Evolutionary conservation across 805 yeast species (phyloP).

Genomic region (Komagataella pastoris): DNA sequence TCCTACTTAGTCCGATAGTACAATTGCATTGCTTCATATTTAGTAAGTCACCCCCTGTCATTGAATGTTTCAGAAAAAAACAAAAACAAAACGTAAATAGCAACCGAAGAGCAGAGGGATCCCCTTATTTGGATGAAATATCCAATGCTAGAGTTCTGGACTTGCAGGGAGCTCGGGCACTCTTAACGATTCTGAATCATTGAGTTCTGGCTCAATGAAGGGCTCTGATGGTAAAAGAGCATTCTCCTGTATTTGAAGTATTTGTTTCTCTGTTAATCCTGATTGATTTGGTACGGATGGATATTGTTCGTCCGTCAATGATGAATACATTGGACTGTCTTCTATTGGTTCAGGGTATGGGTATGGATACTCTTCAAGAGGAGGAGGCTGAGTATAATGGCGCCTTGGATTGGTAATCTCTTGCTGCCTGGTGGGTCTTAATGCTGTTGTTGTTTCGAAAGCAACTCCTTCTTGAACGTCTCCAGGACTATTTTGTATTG

Average conservation of each 20-base stretch:
- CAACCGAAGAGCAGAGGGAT: neutral
- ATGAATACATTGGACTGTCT: neutral
- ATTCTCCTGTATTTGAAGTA: slow-evolving; percentile 37
- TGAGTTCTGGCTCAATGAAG: neutral
- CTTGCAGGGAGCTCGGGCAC: neutral
- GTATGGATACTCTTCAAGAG: neutral
- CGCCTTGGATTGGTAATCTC: neutral
- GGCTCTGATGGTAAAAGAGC: slow-evolving; percentile 55
- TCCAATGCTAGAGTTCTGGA: neutral
- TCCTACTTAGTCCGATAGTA: neutral
- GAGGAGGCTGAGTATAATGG: neutral
- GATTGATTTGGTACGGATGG: slow-evolving; percentile 1
- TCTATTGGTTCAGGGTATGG: neutral
- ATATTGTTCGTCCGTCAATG: neutral
- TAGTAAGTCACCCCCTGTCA: no score
- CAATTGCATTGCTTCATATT: neutral
- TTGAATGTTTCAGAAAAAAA: neutral
- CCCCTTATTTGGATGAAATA: neutral
- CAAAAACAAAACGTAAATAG: neutral
- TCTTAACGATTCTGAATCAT: neutral
- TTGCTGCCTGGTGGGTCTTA: slow-evolving; percentile 1
- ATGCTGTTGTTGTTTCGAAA: slow-evolving; percentile 6
- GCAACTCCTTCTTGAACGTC: slow-evolving; percentile 5
- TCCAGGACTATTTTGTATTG: neutral
- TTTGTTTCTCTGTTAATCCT: slow-evolving; percentile 26